These are phyloP conservation scores for Elsinoe arachidis DNA, from an alignment of 2,329 filamentous ascomycete species.

Conservation along the genomic window DNA sequence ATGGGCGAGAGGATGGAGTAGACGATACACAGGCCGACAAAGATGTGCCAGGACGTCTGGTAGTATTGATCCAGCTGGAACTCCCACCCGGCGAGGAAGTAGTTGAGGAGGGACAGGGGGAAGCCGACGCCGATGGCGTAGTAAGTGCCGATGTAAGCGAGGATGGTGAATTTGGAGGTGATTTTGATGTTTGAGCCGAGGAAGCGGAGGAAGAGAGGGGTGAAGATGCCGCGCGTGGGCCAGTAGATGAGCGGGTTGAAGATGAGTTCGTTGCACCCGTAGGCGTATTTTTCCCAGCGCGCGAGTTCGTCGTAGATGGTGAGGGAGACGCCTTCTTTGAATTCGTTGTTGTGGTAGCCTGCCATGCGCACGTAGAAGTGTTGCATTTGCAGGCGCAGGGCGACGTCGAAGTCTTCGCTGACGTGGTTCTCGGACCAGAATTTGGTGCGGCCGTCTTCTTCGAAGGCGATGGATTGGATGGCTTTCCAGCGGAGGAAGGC, in stretches of 20 bases:
- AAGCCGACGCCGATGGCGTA: slow-evolving; percentile 70
- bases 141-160: slow-evolving; percentile 72
- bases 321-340: slow-evolving; percentile 74
- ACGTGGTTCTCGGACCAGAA: slow-evolving; percentile 75
- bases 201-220: slow-evolving; percentile 69
- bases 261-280: slow-evolving; percentile 71
- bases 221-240: slow-evolving; percentile 68
- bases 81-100: slow-evolving; percentile 61
- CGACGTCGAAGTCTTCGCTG: slow-evolving; percentile 75
- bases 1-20: slow-evolving; percentile 12
- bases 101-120: slow-evolving; percentile 64
- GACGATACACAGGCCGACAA: slow-evolving; percentile 6
- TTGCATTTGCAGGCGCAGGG: slow-evolving; percentile 61
- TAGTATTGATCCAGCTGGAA: slow-evolving; percentile 63
- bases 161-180: slow-evolving; percentile 65
- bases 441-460: slow-evolving; percentile 60
- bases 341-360: slow-evolving; percentile 64
- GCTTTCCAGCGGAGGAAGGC: slow-evolving; percentile 68
- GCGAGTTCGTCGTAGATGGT: slow-evolving; percentile 78
- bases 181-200: slow-evolving; percentile 63
- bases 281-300: slow-evolving; percentile 81
- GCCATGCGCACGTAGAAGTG: slow-evolving; percentile 66
- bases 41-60: slow-evolving; percentile 50
- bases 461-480: slow-evolving; percentile 63
- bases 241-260: slow-evolving; percentile 70